phyloP scores from a whole-genome alignment of 805 yeast genomes.

The Diddensiella caesifluorescens region DNA sequence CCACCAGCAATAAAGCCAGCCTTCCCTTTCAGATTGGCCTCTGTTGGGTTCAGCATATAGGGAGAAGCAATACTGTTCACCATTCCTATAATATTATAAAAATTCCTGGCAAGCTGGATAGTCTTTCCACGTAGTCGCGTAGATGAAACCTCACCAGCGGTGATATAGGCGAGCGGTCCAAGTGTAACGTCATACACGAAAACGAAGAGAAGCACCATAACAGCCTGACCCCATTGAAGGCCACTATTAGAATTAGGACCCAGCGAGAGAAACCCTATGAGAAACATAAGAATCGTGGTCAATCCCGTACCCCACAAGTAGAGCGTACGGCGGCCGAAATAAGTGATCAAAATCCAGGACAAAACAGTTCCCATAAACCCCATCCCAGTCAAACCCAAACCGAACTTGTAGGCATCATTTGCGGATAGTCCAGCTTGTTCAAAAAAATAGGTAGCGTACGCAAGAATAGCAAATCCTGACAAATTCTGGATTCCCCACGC shows the following conservation, averaged over 20 bases:
- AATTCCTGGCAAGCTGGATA: conserved; percentile 36
- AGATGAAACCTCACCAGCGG: conserved; percentile 40
- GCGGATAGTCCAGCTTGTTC: conserved; percentile 35
- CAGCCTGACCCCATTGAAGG: conserved; percentile 33
- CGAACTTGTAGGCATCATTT: conserved; percentile 38
- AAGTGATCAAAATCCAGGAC: conserved; percentile 20
- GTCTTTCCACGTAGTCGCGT: conserved; percentile 39
- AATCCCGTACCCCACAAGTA: conserved; percentile 33
- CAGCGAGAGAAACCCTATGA: conserved; percentile 42
- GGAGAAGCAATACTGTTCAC: conserved; percentile 30
- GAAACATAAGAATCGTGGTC: conserved; percentile 35
- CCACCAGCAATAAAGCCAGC: conserved; percentile 46
- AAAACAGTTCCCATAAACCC: conserved; percentile 40
- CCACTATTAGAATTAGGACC: conserved; percentile 16
- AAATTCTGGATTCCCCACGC: conserved; percentile 43
- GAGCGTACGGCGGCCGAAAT: conserved; percentile 24
- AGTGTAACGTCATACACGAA: conserved; percentile 41
- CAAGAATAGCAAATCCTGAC: conserved; percentile 30
- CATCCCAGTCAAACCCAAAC: conserved; percentile 38
- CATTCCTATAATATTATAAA: conserved; percentile 21
- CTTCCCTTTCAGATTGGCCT: conserved; percentile 45
- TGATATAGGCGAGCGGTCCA: conserved; percentile 41
- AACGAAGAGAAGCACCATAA: conserved; percentile 42
- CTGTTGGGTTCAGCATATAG: conserved; percentile 44
- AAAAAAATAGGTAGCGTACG: conserved; percentile 45